Conservation (phyloP, 1,284 basidiomycete species). For the Peniophora sp. region DNA sequence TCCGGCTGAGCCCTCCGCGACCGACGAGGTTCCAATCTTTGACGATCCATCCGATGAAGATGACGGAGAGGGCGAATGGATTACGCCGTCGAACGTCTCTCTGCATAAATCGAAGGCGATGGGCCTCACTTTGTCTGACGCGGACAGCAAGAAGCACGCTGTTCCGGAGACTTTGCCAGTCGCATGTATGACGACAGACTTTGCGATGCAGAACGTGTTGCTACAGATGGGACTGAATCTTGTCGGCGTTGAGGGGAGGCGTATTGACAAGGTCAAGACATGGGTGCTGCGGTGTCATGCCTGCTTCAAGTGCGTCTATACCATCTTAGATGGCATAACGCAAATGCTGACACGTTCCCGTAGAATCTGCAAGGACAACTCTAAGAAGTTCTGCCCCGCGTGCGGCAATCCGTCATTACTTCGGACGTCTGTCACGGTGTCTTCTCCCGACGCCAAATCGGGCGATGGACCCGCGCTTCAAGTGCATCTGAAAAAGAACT, state of each 20-base stretch:
- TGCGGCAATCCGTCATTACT: conserved; percentile 89
- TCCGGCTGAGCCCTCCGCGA: no score
- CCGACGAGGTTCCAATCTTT: conserved; percentile 35
- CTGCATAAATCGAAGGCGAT: conserved; percentile 87
- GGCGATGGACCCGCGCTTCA: conserved; percentile 59
- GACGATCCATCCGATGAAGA: conserved; percentile 72
- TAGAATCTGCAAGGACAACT: conserved; percentile 93
- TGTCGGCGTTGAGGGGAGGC: conserved; percentile 87
- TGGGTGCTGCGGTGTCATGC: conserved; percentile 98
- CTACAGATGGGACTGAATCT: conserved; percentile 92
- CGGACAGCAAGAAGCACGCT: conserved; percentile 26
- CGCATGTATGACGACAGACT: conserved; percentile 97
- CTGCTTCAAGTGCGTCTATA: conserved; percentile 91
- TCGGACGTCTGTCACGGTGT: background rate
- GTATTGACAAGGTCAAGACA: conserved; percentile 87
- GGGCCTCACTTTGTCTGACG: conserved; percentile 60
- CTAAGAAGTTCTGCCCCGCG: conserved; percentile 95
- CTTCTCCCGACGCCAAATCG: conserved; percentile 21
- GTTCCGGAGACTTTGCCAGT: conserved; percentile 43
- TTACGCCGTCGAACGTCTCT: conserved; percentile 86
- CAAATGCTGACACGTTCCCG: background rate
- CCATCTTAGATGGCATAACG: background rate
- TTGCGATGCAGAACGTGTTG: conserved; percentile 98
- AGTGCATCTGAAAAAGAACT: conserved; percentile 91
- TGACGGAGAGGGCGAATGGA: conserved; percentile 93